Conservation (phyloP, 2,329 filamentous ascomycete species). For the Trichoderma koningii region DNA sequence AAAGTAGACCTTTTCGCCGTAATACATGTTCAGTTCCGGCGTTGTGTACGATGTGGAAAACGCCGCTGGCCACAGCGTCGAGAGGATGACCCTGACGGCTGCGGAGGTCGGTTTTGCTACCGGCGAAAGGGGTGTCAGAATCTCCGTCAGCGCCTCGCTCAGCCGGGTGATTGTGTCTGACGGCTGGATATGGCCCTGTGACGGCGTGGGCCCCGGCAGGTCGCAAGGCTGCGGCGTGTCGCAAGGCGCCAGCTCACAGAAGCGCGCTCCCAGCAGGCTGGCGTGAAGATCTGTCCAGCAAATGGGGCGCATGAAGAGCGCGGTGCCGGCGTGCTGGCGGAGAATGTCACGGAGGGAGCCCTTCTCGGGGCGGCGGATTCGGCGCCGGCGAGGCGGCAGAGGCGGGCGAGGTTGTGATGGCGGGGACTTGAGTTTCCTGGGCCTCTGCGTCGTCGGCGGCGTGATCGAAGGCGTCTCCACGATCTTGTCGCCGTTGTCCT, state of each 20-base stretch:
- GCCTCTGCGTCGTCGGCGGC: constrained; percentile 35
- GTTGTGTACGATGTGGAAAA: constrained; percentile 38
- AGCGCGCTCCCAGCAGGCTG: constrained; percentile 50
- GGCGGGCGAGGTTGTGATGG: constrained; percentile 26
- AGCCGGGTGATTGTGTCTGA: constrained; percentile 48
- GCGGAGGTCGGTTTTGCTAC: constrained; percentile 43
- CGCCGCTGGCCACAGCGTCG: constrained; percentile 47
- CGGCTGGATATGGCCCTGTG: constrained; percentile 42
- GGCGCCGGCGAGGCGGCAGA: constrained; percentile 7
- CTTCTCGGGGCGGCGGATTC: constrained; percentile 45
- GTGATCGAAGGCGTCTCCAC: constrained; percentile 30
- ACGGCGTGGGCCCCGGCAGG: constrained; percentile 40
- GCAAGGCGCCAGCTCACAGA: constrained; percentile 47
- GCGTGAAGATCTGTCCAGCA: constrained; percentile 58
- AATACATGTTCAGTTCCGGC: constrained; percentile 53
- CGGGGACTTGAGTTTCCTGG: constrained; percentile 20
- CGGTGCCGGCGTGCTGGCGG: constrained; percentile 49
- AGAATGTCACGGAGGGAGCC: constrained; percentile 57
- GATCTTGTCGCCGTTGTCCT: constrained; percentile 1
- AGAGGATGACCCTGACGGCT: constrained; percentile 49
- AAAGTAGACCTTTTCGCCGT: constrained; percentile 49
- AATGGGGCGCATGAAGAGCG: constrained; percentile 56
- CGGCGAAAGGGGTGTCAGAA: constrained; percentile 42
- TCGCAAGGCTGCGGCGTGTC: constrained; percentile 45
- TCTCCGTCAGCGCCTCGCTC: constrained; percentile 47